Evolutionary conservation across 2,329 filamentous ascomycete species (phyloP).

Genomic region (Cladosporium austrohemisphaericum): DNA sequence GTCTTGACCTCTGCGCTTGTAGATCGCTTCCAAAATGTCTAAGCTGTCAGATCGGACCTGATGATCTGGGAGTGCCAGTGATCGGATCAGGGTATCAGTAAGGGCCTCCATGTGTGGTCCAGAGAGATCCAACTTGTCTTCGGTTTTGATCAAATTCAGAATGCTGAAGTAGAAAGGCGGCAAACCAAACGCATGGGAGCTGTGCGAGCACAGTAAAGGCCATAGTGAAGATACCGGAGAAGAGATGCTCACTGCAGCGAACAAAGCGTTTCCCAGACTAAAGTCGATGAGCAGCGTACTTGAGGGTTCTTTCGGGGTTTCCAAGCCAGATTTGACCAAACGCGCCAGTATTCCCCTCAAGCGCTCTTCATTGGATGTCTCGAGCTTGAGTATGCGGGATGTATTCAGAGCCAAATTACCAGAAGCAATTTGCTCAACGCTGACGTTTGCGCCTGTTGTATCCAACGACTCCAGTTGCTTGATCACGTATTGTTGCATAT

Average conservation of each 20-base stretch:
- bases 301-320: background rate
- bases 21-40: constrained; percentile 63
- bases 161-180: constrained; percentile 30
- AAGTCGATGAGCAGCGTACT: constrained; percentile 8
- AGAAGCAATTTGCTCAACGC: constrained; percentile 1
- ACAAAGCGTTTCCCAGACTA: constrained; percentile 8
- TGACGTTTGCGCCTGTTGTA: background rate
- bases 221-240: constrained; percentile 2
- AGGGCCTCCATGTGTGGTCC: constrained; percentile 57
- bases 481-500: constrained; percentile 13
- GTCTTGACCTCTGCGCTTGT: constrained; percentile 47
- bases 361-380: constrained; percentile 1
- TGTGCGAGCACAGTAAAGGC: constrained; percentile 6
- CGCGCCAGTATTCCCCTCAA: background rate
- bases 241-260: constrained; percentile 8
- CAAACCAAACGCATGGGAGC: constrained; percentile 14
- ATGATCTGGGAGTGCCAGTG: constrained; percentile 72
- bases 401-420: constrained; percentile 9
- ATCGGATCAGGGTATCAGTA: constrained; percentile 63
- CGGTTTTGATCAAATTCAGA: constrained; percentile 18
- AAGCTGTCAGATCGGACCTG: constrained; percentile 70
- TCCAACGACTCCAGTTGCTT: constrained; percentile 8
- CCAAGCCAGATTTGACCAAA: constrained; percentile 2
- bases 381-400: constrained; percentile 5
- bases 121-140: constrained; percentile 12